phyloP scores from a whole-genome alignment of 371 early-diverging fungal genomes.

The Actinomortierella wolfii region DNA sequence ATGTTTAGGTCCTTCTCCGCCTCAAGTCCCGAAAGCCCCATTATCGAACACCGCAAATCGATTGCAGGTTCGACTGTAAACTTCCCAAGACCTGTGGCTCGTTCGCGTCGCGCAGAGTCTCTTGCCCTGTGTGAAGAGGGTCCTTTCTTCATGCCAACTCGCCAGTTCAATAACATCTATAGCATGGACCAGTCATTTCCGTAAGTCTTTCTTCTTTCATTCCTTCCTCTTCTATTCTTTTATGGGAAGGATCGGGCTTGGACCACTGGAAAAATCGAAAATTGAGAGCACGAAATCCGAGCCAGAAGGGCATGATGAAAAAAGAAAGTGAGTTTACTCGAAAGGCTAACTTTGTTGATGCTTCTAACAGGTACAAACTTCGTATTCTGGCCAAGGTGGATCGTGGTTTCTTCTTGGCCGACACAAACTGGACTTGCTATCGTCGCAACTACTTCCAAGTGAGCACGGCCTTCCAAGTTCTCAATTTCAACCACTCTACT shows the following conservation, averaged over 20 bases:
- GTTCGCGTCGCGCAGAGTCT: conserved; percentile 30
- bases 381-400: conserved; percentile 69
- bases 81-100: conserved; percentile 11
- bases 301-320: neutral
- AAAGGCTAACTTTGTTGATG: neutral
- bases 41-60: conserved; percentile 39
- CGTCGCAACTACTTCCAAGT: conserved; percentile 92
- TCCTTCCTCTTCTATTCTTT: neutral
- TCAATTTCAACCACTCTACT: conserved; percentile 50
- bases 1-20: conserved; percentile 3
- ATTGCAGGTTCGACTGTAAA: conserved; percentile 31
- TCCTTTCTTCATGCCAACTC: conserved; percentile 70
- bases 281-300: neutral
- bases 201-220: conserved; percentile 46
- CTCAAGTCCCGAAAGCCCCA: conserved; percentile 12
- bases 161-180: conserved; percentile 65
- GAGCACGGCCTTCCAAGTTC: conserved; percentile 67
- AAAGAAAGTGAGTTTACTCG: neutral
- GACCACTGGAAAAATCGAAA: neutral
- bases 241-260: neutral
- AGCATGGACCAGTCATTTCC: conserved; percentile 61
- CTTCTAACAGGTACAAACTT: conserved; percentile 32
- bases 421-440: conserved; percentile 88
- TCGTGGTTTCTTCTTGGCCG: conserved; percentile 76
- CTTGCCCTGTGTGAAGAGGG: conserved; percentile 42